Conservation (phyloP, 495 filamentous ascomycete species). For the Darksidea phi region DNA sequence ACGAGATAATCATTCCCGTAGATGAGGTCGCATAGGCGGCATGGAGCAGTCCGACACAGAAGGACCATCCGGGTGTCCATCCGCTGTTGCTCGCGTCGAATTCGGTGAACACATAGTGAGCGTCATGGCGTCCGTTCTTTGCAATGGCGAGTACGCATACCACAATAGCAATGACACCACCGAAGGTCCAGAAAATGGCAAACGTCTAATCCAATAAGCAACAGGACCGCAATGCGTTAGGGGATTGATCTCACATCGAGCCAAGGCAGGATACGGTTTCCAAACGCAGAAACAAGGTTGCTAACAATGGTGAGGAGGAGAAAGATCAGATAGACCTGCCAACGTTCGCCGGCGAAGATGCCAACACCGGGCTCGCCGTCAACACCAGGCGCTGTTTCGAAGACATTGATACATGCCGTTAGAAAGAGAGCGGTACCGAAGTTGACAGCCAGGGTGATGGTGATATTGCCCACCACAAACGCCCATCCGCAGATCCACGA, state of each 20-base stretch:
- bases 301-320: constrained; percentile 60
- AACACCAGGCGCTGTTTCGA: constrained; percentile 44
- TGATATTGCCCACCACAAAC: constrained; percentile 68
- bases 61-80: constrained; percentile 46
- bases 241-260: constrained; percentile 49
- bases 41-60: constrained; percentile 54
- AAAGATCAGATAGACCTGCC: constrained; percentile 64
- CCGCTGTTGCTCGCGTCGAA: constrained; percentile 55
- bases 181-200: constrained; percentile 66
- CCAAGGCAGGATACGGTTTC: constrained; percentile 56
- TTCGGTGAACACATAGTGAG: constrained; percentile 60
- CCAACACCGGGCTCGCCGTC: constrained; percentile 37
- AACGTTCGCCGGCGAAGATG: constrained; percentile 49
- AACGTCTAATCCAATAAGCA: constrained; percentile 47
- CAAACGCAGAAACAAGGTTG: constrained; percentile 58
- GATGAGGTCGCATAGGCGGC: constrained; percentile 60
- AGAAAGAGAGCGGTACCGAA: constrained; percentile 62
- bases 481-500: constrained; percentile 69
- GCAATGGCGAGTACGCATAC: constrained; percentile 60
- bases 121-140: constrained; percentile 50
- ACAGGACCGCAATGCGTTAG: not conserved
- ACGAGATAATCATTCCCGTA: constrained; percentile 58
- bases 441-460: constrained; percentile 66
- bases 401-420: constrained; percentile 55
- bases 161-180: constrained; percentile 60